phyloP scores from a whole-genome alignment of 805 yeast genomes.

The Kodamaea neixiangensis region DNA sequence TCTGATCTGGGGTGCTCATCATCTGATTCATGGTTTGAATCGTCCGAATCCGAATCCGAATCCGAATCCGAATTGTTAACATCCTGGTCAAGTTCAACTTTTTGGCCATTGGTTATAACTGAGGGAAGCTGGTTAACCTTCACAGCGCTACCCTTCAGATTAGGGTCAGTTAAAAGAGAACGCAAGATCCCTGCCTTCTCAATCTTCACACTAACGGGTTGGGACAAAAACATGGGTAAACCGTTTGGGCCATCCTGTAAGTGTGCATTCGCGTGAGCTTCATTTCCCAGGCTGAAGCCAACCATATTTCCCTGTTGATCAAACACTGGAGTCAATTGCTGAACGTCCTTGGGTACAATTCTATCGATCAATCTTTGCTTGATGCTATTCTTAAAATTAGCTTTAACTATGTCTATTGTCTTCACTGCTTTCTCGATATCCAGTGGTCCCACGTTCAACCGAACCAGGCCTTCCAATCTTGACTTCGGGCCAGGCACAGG shows the following conservation, averaged over 20 bases:
- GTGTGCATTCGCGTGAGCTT: background rate
- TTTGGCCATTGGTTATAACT: background rate
- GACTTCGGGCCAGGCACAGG: slow-evolving; percentile 3
- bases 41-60: background rate
- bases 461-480: slow-evolving; percentile 11
- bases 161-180: background rate
- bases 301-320: slow-evolving; percentile 10
- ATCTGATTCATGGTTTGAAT: slow-evolving; percentile 8
- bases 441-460: slow-evolving; percentile 8
- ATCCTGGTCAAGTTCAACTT: background rate
- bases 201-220: slow-evolving; percentile 5
- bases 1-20: slow-evolving; percentile 1
- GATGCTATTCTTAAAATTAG: slow-evolving; percentile 11
- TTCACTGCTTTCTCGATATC: slow-evolving; percentile 10
- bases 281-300: slow-evolving; percentile 1
- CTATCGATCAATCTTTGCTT: slow-evolving; percentile 12
- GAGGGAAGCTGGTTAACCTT: background rate
- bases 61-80: background rate
- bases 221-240: background rate
- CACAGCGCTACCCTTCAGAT: background rate
- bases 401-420: slow-evolving; percentile 4
- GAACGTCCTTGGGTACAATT: slow-evolving; percentile 11
- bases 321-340: slow-evolving; percentile 8
- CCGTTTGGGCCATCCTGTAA: background rate
- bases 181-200: slow-evolving; percentile 6